Conservation (phyloP, 495 filamentous ascomycete genomes). For the Neurospora sp. region DNA sequence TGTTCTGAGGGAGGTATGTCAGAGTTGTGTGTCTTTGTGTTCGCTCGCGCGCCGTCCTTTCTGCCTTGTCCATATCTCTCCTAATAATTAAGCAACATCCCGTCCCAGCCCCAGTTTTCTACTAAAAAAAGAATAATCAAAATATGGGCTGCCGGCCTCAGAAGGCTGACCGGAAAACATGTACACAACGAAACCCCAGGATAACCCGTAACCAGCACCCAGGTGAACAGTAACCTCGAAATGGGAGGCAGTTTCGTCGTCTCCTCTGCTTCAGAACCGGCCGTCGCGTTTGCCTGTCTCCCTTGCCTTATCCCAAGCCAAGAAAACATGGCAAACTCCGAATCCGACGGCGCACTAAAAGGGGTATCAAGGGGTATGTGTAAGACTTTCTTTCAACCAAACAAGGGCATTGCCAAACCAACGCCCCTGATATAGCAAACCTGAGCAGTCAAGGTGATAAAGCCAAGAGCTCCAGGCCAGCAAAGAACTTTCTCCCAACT, state of each 20-base stretch:
- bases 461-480: neutral
- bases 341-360: neutral
- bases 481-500: neutral
- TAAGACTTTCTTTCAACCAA: neutral
- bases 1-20: neutral
- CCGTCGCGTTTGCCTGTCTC: neutral
- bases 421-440: neutral
- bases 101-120: neutral
- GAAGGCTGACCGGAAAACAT: neutral
- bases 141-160: neutral
- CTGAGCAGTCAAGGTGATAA: neutral
- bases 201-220: neutral
- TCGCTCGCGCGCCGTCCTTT: neutral
- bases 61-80: neutral
- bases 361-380: neutral
- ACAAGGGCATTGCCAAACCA: neutral
- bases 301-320: neutral
- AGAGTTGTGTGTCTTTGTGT: neutral
- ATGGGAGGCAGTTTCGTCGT: neutral
- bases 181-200: neutral
- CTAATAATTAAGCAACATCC: neutral
- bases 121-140: neutral
- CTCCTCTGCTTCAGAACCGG: neutral
- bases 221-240: neutral
- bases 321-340: neutral